Evolutionary conservation across 257 asterid genomes (phyloP), one percentile per base, ranked within the genome.

Genomic region (Solanum pennellii): DNA sequence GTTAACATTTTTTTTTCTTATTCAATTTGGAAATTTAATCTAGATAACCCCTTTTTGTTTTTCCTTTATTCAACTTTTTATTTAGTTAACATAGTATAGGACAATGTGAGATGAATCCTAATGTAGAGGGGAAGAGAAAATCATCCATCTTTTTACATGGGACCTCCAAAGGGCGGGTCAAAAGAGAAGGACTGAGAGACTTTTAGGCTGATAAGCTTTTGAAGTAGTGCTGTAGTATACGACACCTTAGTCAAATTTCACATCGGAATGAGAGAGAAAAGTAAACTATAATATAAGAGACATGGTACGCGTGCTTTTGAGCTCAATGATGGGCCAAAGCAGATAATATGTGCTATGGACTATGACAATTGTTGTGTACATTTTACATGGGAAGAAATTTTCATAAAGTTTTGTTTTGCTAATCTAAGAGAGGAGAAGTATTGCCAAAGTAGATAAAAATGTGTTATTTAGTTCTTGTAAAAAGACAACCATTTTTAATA

Each of bases 361-460:
- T 13, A 20, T 27, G 37, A 68, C 39, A 66, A 5, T 3, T 60
- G 49, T 16, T 86, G 89, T 87, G 69, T 39, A 87, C 89, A 84
- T 77, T 31, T 83, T 80, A 68, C 83, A 56, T 82, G 76, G 79
- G n/a, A 72, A 60, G 20, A 39, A 25, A n/a, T 62, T 71, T 31
- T 56, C 82, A 87, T 84, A 66, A 84, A 87, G 49, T 84, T 87
- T 89, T 89, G 82, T 13, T 84, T 87, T 76, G 35, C 44, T 87
- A 65, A 84, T 72, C 12, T 44, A 13, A 69, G 18, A 35, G 68
- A 27, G 42, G 27, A 79, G 16, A 10, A 79, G 42, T 45, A 77
- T 27, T 45, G 66, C 25, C 84, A 79, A 79, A 45, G 41, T 79
- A 79, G 42, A 44, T 45, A 45, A 60, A 45, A 27, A 45, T 79